phyloP scores from a whole-genome alignment of 1,139 yeast species.

The Schwanniomyces etchellsii region DNA sequence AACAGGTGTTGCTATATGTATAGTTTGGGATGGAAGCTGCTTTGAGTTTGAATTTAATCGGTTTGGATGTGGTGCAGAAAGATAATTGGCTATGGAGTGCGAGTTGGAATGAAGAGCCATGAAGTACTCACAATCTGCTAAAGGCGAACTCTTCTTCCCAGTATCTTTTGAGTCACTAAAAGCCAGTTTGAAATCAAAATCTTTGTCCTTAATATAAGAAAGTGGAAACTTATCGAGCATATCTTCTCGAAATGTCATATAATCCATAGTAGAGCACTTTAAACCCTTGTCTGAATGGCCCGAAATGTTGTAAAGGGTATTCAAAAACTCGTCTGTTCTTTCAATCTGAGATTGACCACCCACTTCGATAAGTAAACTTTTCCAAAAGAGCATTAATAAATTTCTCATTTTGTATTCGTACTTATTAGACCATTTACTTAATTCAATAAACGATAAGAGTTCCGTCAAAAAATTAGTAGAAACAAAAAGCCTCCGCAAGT shows the following conservation, averaged over 20 bases:
- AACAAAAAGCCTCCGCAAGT: conserved; percentile 13
- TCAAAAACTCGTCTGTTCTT: conserved; percentile 46
- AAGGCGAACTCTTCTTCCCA: conserved; percentile 1
- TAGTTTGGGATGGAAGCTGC: conserved; percentile 55
- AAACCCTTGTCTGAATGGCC: conserved; percentile 18
- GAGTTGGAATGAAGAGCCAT: conserved; percentile 48
- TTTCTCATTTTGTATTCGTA: conserved; percentile 37
- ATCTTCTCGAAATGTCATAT: conserved; percentile 73
- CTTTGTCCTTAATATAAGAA: conserved; percentile 27
- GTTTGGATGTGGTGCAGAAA: conserved; percentile 56
- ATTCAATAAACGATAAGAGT: conserved; percentile 50
- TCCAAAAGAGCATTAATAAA: conserved; percentile 51
- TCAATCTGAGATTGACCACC: conserved; percentile 48
- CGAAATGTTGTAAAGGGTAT: conserved; percentile 32
- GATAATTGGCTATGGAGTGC: conserved; percentile 41
- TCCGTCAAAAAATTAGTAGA: conserved; percentile 33
- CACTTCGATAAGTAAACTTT: conserved; percentile 55
- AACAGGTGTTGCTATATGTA: conserved; percentile 84
- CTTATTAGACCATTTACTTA: conserved; percentile 57
- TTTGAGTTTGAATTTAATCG: conserved; percentile 49
- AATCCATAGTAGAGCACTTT: conserved; percentile 72
- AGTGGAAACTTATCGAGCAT: conserved; percentile 71
- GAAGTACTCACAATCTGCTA: conserved; percentile 20
- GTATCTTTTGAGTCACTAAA: conserved; percentile 3
- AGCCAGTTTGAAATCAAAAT: too few relatives aligned